phyloP scores from a whole-genome alignment of 306 rosid species.

The Vicia faba region DNA sequence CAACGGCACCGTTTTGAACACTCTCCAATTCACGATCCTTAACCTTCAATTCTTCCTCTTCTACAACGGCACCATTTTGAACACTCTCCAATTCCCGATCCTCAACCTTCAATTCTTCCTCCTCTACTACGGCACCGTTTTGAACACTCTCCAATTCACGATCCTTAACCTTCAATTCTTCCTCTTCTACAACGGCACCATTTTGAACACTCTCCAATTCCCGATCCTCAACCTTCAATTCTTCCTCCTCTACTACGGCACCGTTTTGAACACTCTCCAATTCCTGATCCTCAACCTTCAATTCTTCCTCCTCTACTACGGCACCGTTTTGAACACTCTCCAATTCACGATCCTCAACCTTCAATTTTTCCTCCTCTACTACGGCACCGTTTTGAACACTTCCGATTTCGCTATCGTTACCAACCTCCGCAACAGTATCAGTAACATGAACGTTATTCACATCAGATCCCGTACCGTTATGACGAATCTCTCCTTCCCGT shows the following conservation, averaged over 20 bases:
- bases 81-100: conserved; percentile 27
- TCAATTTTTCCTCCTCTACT: neutral
- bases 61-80: conserved; percentile 11
- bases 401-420: neutral
- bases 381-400: conserved; percentile 20
- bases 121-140: conserved; percentile 12
- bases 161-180: conserved; percentile 12
- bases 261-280: conserved; percentile 24
- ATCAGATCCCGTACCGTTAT: conserved; percentile 40
- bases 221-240: neutral
- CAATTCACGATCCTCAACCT: conserved; percentile 24
- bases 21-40: conserved; percentile 19
- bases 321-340: conserved; percentile 26
- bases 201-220: conserved; percentile 30
- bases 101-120: conserved; percentile 3
- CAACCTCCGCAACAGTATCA: neutral
- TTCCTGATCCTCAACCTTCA: conserved; percentile 17
- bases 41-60: conserved; percentile 9
- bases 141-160: conserved; percentile 24
- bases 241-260: conserved; percentile 8
- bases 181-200: conserved; percentile 1
- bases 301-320: neutral
- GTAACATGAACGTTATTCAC: neutral
- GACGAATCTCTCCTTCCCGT: conserved; percentile 27
- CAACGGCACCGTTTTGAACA: conserved; percentile 21